Conservation (phyloP, 2,329 filamentous ascomycete genomes). For the Fusarium aywerte region DNA sequence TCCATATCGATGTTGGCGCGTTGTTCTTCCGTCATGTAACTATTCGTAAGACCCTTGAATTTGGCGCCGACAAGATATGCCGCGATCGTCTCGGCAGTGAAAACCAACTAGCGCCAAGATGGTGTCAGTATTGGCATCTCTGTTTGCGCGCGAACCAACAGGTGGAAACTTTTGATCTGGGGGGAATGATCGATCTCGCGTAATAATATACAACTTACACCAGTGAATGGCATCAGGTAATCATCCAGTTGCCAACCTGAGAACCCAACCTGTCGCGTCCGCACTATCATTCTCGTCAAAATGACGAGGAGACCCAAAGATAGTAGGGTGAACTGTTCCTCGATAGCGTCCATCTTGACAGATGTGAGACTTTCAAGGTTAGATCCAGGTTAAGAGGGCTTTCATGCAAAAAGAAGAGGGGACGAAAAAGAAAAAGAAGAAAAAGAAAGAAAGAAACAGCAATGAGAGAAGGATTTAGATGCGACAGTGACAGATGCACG, state of each 20-base stretch:
- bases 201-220: too few species aligned
- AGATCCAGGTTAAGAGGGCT: not conserved
- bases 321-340: slow-evolving; percentile 40
- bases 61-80: slow-evolving; percentile 39
- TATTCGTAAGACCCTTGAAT: slow-evolving; percentile 38
- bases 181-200: too few species aligned
- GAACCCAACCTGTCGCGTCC: slow-evolving; percentile 32
- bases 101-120: slow-evolving; percentile 22
- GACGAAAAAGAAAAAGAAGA: not conserved
- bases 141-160: not conserved
- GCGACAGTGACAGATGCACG: not conserved
- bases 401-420: not conserved
- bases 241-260: slow-evolving; percentile 36
- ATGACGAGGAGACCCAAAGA: slow-evolving; percentile 37
- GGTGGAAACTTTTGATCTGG: not conserved
- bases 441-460: not conserved
- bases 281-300: slow-evolving; percentile 21
- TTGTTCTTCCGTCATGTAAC: slow-evolving; percentile 35
- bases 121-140: too few species aligned
- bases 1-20: slow-evolving; percentile 29
- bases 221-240: slow-evolving; percentile 40
- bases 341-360: slow-evolving; percentile 30
- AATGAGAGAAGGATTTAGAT: too few species aligned
- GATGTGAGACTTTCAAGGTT: not conserved
- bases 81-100: slow-evolving; percentile 38